A percentile compares a stretch with the other conserved stretches of the same genome.
Conservation (phyloP, 148 eudicot species). For the Camellia sinensis region DNA sequence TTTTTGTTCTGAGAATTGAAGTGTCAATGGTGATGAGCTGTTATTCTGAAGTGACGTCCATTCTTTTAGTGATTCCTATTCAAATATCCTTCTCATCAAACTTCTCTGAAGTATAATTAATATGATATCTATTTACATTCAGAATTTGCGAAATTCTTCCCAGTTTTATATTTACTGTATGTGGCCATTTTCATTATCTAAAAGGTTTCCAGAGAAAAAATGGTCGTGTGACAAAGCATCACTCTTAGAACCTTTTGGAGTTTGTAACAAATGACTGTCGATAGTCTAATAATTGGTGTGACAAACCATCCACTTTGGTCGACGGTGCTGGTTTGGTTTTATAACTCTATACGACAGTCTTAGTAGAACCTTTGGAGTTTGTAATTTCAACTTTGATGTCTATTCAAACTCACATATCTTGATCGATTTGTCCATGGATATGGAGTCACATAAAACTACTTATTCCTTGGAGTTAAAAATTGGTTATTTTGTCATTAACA, state of each 20-base stretch:
- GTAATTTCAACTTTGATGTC: neutral
- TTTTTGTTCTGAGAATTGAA: slow-evolving; percentile 7
- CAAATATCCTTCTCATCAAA: neutral
- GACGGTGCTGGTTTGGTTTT: neutral
- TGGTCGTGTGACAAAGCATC: neutral
- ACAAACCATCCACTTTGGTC: slow-evolving; percentile 1
- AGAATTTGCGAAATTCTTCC: neutral
- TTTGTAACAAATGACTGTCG: neutral
- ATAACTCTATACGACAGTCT: neutral
- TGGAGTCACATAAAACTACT: neutral
- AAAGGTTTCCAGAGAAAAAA: neutral
- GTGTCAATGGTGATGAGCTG: neutral
- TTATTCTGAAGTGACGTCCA: neutral
- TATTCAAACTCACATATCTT: neutral
- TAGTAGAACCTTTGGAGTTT: neutral
- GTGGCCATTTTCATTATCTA: neutral
- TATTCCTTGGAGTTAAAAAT: neutral
- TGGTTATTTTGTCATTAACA: neutral
- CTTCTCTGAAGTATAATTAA: neutral
- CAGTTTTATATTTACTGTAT: neutral
- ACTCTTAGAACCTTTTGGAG: too few species aligned
- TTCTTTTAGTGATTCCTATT: neutral
- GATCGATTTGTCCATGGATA: neutral
- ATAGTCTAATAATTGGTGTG: neutral
- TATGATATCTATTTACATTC: neutral